Base-by-base conservation (phyloP, 768 basidiomycete genomes). In the Lentinula sp. region DNA sequence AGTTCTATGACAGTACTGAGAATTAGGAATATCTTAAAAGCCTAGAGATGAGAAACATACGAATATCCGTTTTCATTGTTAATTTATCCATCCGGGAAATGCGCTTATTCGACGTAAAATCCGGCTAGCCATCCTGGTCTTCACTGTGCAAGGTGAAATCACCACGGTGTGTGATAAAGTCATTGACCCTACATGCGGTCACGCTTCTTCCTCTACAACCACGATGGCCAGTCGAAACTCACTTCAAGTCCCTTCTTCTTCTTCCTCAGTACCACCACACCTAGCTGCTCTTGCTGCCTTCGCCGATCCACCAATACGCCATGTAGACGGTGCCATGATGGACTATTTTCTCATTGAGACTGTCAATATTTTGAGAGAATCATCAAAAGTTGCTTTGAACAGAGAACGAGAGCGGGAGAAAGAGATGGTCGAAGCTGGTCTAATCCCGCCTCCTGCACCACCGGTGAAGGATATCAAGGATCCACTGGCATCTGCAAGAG, bases 311-410 rank as follows among this genome's bases (percentile, higher is more conserved):
- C 84, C 87, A 28, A 69, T 70, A 9, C 79, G 79, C 32, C 76
- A 84, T 45, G 78, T 91, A 60, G 89, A 92, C 67, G 84, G 75
- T 52, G 81, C 85, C 7, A 85, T 78, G 3, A 86, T 91, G 84
- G 91, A 93, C 67, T 95, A 94, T 74, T 86, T 98, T 68, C 75
- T 94, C 60, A 92, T 94, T 60, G 88, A 91, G 70, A 78, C 88
- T 58, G 87, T 93, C 62, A 79, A 84, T 66, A 84, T 89, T 0
- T 79, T 98, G 35, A 84, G 86, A 31, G 80, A 79, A 37, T 95
- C 93, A 2, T 80, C 94, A 4, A 80, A 80, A 18, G 84, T 91
- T 32, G 93, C 93, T 16, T 79, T 82, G 2, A 78, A 83, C 37
- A 81, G 90, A 34, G 72, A 81, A 18, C 86, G 85, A 72, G 82